Percentiles rank a stretch among this genome's conserved stretches.
Evolutionary conservation across 2,329 filamentous ascomycete species (phyloP).

Genomic region (Cladosporium sp.): DNA sequence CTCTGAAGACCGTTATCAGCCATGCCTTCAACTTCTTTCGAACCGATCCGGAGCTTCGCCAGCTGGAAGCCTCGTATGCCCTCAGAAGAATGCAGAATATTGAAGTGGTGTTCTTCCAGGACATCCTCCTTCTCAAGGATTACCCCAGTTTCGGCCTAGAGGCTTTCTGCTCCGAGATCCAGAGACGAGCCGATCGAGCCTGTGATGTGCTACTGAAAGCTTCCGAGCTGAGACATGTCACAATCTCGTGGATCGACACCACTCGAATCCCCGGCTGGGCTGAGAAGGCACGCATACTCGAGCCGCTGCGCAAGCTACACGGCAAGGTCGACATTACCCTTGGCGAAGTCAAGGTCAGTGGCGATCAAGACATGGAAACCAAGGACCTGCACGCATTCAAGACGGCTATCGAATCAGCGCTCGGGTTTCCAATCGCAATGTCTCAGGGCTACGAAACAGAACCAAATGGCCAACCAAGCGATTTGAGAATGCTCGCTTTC

Average conservation of each 20-base stretch:
- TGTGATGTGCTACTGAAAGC: constrained; percentile 26
- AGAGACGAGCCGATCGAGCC: constrained; percentile 21
- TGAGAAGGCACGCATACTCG: constrained; percentile 25
- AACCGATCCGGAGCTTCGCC: constrained; percentile 27
- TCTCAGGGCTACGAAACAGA: constrained; percentile 12
- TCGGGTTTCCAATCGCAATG: constrained; percentile 13
- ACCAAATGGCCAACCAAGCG: constrained; percentile 7
- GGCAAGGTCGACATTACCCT: constrained; percentile 6
- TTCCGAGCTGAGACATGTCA: constrained; percentile 18
- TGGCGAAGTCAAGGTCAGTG: constrained; percentile 23
- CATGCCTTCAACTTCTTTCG: constrained; percentile 35
- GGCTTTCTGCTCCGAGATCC: constrained; percentile 27
- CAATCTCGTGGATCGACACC: constrained; percentile 30
- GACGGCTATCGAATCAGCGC: constrained; percentile 18
- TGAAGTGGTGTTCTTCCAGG: constrained; percentile 30
- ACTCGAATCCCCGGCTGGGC: constrained; percentile 21
- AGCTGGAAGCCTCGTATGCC: constrained; percentile 18
- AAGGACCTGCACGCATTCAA: constrained; percentile 19
- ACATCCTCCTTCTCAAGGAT: constrained; percentile 25
- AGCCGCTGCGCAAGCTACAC: constrained; percentile 17
- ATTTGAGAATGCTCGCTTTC: constrained; percentile 24
- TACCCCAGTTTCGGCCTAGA: constrained; percentile 28
- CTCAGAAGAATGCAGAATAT: constrained; percentile 24
- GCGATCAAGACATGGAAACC: constrained; percentile 21
- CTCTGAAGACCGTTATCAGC: constrained; percentile 29